Percentiles rank a stretch among this genome's conserved stretches.
phyloP scores from a whole-genome alignment of 345 rosid species.

The Carallia pectinifolia region DNA sequence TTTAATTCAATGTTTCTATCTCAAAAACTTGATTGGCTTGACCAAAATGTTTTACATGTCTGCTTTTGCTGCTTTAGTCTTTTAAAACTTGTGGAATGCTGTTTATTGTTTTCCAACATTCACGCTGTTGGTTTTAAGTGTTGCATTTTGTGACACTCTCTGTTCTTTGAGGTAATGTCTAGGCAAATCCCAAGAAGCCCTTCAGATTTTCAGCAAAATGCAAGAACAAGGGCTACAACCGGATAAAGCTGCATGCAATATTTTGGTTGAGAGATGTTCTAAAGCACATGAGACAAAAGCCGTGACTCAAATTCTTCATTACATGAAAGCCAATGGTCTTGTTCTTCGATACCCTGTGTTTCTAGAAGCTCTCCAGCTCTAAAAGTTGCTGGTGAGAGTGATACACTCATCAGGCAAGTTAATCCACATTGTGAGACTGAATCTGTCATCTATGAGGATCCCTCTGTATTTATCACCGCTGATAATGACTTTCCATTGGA shows the following conservation, averaged over 20 bases:
- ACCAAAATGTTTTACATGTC: no score
- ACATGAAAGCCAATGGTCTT: constrained; percentile 56
- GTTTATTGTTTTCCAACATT: neutral
- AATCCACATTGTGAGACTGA: constrained; percentile 60
- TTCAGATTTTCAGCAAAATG: constrained; percentile 69
- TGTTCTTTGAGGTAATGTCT: constrained; percentile 21
- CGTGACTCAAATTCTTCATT: constrained; percentile 47
- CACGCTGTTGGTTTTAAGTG: neutral
- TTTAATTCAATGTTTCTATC: no score
- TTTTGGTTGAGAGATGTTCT: constrained; percentile 71
- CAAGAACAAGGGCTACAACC: constrained; percentile 76
- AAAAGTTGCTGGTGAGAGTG: constrained; percentile 46
- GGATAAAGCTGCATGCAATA: constrained; percentile 89
- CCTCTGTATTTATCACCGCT: constrained; percentile 8
- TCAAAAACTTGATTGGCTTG: no score
- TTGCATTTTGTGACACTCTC: constrained; percentile 5
- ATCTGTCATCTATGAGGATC: constrained; percentile 18
- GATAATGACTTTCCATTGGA: constrained; percentile 38
- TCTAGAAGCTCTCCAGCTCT: constrained; percentile 52
- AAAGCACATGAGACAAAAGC: constrained; percentile 44
- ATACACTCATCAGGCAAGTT: constrained; percentile 56
- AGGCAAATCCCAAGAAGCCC: constrained; percentile 71
- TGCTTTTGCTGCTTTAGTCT: neutral
- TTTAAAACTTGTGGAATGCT: neutral
- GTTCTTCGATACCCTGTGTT: constrained; percentile 71